Evolutionary conservation across 1,284 basidiomycete species (phyloP).

Genomic region (Austropuccinia psidii): DNA sequence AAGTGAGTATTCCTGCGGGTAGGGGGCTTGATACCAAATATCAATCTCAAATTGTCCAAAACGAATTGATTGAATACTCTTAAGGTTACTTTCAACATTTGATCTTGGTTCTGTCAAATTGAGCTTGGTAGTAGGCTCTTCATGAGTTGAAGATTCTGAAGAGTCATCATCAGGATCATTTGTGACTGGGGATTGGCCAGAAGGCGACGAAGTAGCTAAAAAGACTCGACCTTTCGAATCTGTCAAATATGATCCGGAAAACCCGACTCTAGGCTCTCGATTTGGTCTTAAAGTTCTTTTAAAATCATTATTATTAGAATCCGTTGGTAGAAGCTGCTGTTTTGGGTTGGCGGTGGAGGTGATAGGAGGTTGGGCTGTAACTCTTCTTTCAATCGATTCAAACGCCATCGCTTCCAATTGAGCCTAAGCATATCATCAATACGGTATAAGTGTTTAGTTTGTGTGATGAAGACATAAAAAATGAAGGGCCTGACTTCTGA

Average conservation of each 20-base stretch:
- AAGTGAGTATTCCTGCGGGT: conserved; percentile 92
- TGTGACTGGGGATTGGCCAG: background rate
- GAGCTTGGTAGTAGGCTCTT: background rate
- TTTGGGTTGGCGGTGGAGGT: background rate
- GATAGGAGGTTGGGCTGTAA: background rate
- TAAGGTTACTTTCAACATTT: background rate
- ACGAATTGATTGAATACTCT: conserved; percentile 68
- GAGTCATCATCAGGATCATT: conserved; percentile 17
- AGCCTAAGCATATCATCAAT: background rate
- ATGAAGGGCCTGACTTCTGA: background rate
- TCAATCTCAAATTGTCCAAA: conserved; percentile 93
- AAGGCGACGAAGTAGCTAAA: background rate
- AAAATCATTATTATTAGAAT: too few species aligned
- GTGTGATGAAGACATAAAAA: background rate
- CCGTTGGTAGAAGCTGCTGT: background rate
- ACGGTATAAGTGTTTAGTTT: background rate
- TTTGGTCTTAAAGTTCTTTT: background rate
- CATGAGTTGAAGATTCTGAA: conserved; percentile 1
- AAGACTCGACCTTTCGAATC: background rate
- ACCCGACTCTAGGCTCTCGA: conserved; percentile 6
- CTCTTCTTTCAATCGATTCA: conserved; percentile 3
- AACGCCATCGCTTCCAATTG: background rate
- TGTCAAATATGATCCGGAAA: background rate
- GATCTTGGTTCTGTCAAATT: background rate
- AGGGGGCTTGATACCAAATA: conserved; percentile 98